Base-by-base conservation (phyloP, 2,329 filamentous ascomycete genomes). In the Peltaster fructicola region DNA sequence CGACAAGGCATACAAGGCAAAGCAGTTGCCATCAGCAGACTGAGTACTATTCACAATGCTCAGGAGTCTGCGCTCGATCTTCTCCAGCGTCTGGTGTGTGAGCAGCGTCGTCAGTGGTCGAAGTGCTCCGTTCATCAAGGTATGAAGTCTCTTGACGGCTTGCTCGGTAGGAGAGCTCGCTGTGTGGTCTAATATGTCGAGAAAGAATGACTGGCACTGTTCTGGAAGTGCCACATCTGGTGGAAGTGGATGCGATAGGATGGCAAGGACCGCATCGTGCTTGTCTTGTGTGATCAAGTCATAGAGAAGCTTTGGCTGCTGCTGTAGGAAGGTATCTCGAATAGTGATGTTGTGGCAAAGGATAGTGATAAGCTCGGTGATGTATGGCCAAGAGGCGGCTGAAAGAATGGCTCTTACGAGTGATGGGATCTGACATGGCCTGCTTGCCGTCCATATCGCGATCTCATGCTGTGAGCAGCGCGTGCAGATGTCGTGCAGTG, bases 361-460 rank as follows among this genome's bases (percentile, higher is more conserved):
- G 17, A 37, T 42, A n/a, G 53, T 43, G 18, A 71, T 41, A 14
- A 69, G 48, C 15, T 53, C 47, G 27, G 68, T 37, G 4, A 62
- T 54, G 31, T 61, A 59, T 4, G 56, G 50, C 45, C 62, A 65
- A 16, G 59, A 52, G 17, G 69, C 43, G 14, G 56, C 59, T 30
- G 63, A 55, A 15, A 61, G 40, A n/a, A 65, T 37, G 16, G 47
- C 44, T n/a, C 45, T 47, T 8, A 52, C 51, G 12, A 70, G 44
- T 12, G 47, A 41, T 7, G 47, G 44, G 22, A 66, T 42, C 24
- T 60, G 56, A 38, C 65, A 68, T 14, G 53, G 52, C 30, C 63
- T 57, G 10, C 45, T 51, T 16, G 52, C 40, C 3, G 59, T 53
- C 57, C 62, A 68, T 13, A 43, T 41, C 6, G 43, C 43, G 8